These are phyloP conservation scores for Lenwebbia sp. DNA, from an alignment of 345 rosid genomes.

Conservation along the genomic window DNA sequence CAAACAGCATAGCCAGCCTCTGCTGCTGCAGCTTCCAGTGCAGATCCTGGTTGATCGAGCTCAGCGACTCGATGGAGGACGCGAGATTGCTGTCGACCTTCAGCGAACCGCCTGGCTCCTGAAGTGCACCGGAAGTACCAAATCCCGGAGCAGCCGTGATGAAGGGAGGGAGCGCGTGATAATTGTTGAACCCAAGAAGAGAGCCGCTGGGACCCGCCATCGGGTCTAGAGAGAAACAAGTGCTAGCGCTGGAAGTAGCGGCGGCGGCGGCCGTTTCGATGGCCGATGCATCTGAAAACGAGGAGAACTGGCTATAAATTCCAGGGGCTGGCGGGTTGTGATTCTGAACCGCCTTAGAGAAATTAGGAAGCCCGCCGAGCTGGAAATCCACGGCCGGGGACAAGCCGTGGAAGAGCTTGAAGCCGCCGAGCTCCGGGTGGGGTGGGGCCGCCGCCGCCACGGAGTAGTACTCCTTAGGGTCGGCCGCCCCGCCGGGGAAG, in stretches of 20 bases:
- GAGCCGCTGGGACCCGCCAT: background rate
- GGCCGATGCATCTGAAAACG: background rate
- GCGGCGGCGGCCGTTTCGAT: background rate
- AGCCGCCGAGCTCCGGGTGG: conserved; percentile 35
- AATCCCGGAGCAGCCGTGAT: conserved; percentile 4
- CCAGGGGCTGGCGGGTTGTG: conserved; percentile 17
- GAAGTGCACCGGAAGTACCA: conserved; percentile 11
- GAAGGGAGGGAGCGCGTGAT: conserved; percentile 11
- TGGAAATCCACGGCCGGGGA: conserved; percentile 73
- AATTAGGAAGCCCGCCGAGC: conserved; percentile 26
- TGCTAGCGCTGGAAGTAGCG: background rate
- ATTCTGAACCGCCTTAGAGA: conserved; percentile 1
- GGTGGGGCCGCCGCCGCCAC: background rate
- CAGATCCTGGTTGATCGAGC: conserved; percentile 84
- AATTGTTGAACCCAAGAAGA: conserved; percentile 39
- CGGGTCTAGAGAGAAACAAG: background rate
- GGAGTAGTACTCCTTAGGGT: conserved; percentile 22
- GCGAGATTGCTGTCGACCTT: conserved; percentile 52
- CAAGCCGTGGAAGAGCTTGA: conserved; percentile 52
- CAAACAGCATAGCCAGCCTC: conserved; percentile 55
- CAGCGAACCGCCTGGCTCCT: conserved; percentile 34
- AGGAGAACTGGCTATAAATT: conserved; percentile 20
- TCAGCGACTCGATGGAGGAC: conserved; percentile 79
- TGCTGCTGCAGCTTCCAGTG: conserved; percentile 95
- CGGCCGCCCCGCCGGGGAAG: conserved; percentile 20